Conservation (phyloP, 371 early-diverging fungal species). For the Amoeboaphelidium protococcarum region DNA sequence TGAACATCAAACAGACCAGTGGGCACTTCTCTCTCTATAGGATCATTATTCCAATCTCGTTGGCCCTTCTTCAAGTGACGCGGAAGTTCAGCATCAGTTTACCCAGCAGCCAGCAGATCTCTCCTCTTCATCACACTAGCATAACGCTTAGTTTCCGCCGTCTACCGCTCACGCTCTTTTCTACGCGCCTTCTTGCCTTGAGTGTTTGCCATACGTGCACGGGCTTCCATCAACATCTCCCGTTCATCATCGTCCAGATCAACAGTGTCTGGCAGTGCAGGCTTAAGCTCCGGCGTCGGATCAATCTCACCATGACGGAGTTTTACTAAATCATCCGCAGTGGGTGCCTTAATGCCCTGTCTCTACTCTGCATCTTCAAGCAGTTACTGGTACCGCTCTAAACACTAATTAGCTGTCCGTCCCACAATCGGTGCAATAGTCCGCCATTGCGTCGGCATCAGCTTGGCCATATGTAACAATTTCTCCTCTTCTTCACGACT, state of each 20-base stretch:
- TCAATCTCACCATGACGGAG: slow-evolving; percentile 88
- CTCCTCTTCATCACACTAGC: slow-evolving; percentile 71
- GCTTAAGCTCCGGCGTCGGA: slow-evolving; percentile 84
- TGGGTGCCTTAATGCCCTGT: slow-evolving; percentile 17
- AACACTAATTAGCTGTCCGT: slow-evolving; percentile 88
- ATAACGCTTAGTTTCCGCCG: slow-evolving; percentile 78
- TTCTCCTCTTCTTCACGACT: slow-evolving; percentile 93
- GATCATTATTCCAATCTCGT: slow-evolving; percentile 76
- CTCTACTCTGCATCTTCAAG: slow-evolving; percentile 77
- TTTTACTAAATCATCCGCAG: slow-evolving; percentile 25
- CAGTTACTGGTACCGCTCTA: slow-evolving; percentile 79
- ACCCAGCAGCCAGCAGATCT: slow-evolving; percentile 83
- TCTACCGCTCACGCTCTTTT: slow-evolving; percentile 85
- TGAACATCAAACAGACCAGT: slow-evolving; percentile 74
- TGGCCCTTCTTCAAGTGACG: slow-evolving; percentile 20
- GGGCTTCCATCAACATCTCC: slow-evolving; percentile 92
- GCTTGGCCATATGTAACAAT: slow-evolving; percentile 76
- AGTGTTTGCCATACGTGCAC: slow-evolving; percentile 93
- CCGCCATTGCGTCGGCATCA: slow-evolving; percentile 98
- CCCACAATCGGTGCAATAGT: slow-evolving; percentile 95
- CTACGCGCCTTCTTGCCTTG: slow-evolving; percentile 96
- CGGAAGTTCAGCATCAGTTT: slow-evolving; percentile 9
- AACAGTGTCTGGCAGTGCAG: slow-evolving; percentile 89
- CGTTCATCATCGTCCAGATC: slow-evolving; percentile 98
- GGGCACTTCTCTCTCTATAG: slow-evolving; percentile 61